phyloP scores from a whole-genome alignment of 1,284 basidiomycete genomes.

The Fistulinella cinereoalba region DNA sequence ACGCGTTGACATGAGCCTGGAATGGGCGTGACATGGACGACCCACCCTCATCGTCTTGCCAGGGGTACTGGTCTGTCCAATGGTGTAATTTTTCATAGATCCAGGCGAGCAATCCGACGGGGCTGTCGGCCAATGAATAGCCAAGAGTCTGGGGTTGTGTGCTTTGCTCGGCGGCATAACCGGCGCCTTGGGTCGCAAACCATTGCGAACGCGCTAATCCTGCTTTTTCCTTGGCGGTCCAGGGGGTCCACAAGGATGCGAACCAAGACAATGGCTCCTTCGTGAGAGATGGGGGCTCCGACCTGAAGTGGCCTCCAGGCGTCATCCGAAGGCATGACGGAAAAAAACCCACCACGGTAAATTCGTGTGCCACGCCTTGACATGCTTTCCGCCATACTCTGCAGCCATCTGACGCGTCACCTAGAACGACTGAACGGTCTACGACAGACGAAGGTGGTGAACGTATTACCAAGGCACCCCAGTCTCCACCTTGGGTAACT shows the following conservation, averaged over 20 bases:
- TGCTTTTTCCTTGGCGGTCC: conserved; percentile 36
- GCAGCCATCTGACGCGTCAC: conserved; percentile 41
- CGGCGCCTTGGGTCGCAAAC: conserved; percentile 35
- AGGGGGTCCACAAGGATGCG: conserved; percentile 28
- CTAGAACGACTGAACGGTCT: conserved; percentile 16
- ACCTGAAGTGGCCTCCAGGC: conserved; percentile 13
- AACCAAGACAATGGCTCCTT: conserved; percentile 30
- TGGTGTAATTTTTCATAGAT: conserved; percentile 55
- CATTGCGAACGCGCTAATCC: conserved; percentile 33
- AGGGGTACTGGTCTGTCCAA: conserved; percentile 52
- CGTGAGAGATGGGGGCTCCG: conserved; percentile 23
- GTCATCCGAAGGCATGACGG: background rate
- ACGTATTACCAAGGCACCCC: conserved; percentile 41
- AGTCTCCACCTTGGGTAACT: conserved; percentile 55
- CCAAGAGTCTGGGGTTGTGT: conserved; percentile 58
- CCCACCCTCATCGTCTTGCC: conserved; percentile 50
- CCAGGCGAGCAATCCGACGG: conserved; percentile 54
- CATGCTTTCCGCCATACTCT: conserved; percentile 40
- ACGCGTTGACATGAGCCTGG: background rate
- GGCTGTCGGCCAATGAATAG: conserved; percentile 54
- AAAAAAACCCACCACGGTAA: conserved; percentile 23
- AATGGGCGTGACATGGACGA: conserved; percentile 2
- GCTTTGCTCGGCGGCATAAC: conserved; percentile 43
- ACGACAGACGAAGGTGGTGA: background rate
- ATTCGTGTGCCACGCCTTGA: conserved; percentile 49